Percentiles rank a stretch among this genome's conserved stretches.
Conservation (phyloP, 305 asterid genomes). For the Andrographis paniculata region DNA sequence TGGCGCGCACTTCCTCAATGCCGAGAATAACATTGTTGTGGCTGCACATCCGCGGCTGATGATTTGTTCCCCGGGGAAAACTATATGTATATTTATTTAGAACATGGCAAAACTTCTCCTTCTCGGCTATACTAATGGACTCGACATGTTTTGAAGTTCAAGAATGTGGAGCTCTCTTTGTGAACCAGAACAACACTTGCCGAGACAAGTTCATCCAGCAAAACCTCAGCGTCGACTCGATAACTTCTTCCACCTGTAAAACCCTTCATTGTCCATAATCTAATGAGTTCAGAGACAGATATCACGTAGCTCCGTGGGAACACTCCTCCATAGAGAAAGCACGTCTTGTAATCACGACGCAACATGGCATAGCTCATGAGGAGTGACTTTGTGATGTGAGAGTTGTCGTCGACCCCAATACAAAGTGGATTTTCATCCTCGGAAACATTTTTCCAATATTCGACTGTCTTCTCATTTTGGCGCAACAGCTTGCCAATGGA, state of each 20-base stretch:
- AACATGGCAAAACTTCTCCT: conserved; percentile 11
- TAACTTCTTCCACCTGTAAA: background rate
- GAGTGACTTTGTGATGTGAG: background rate
- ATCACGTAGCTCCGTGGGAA: background rate
- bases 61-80: background rate
- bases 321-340: conserved; percentile 6
- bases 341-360: background rate
- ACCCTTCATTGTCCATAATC: background rate
- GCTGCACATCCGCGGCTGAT: conserved; percentile 8
- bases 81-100: background rate
- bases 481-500: background rate
- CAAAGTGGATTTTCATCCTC: background rate
- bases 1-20: background rate
- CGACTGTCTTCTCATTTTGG: background rate
- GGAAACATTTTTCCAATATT: background rate
- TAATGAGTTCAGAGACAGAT: background rate
- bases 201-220: conserved; percentile 13
- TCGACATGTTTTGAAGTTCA: conserved; percentile 8
- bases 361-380: background rate
- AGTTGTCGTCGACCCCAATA: background rate
- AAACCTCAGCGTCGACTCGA: too few relatives aligned
- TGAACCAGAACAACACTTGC: conserved; percentile 7
- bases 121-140: conserved; percentile 15
- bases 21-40: conserved; percentile 1
- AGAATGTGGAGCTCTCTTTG: background rate